phyloP scores from a whole-genome alignment of 2,329 filamentous ascomycete species.

The Talaromyces sp. region DNA sequence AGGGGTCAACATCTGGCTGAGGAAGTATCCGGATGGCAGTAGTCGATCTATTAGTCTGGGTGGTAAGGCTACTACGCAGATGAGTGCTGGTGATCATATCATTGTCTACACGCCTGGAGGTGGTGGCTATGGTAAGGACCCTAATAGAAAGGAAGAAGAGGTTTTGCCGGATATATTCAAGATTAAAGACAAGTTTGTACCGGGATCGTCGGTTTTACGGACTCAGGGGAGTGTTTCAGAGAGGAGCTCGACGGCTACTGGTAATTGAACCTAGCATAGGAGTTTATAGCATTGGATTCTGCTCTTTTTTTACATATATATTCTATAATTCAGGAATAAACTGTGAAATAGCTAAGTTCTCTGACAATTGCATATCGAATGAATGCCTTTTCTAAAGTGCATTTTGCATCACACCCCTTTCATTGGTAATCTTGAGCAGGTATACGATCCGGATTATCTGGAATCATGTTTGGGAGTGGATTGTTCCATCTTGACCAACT shows the following conservation, averaged over 20 bases:
- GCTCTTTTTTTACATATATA: neutral
- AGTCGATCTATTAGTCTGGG: conserved; percentile 55
- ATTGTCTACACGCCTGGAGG: conserved; percentile 55
- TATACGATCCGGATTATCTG: conserved; percentile 13
- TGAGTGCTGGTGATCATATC: conserved; percentile 57
- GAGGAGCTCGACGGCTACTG: conserved; percentile 9
- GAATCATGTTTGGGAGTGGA: conserved; percentile 18
- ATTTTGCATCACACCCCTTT: conserved; percentile 5
- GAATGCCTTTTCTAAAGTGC: conserved; percentile 4
- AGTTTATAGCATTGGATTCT: conserved; percentile 2
- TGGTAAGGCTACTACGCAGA: conserved; percentile 57
- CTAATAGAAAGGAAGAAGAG: conserved; percentile 7
- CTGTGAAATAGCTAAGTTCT: conserved; percentile 3
- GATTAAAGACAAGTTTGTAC: conserved; percentile 13
- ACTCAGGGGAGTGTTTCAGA: conserved; percentile 15
- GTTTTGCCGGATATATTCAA: conserved; percentile 11
- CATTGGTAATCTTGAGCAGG: conserved; percentile 13
- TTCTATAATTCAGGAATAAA: neutral
- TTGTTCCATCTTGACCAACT: conserved; percentile 18
- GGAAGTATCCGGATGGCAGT: conserved; percentile 56
- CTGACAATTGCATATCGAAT: neutral
- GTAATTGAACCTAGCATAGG: conserved; percentile 9
- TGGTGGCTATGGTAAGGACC: conserved; percentile 34
- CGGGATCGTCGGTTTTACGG: conserved; percentile 8
- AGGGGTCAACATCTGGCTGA: conserved; percentile 84